Conservation (phyloP, 208 protist species). For the Leptomonas seymouri region DNA sequence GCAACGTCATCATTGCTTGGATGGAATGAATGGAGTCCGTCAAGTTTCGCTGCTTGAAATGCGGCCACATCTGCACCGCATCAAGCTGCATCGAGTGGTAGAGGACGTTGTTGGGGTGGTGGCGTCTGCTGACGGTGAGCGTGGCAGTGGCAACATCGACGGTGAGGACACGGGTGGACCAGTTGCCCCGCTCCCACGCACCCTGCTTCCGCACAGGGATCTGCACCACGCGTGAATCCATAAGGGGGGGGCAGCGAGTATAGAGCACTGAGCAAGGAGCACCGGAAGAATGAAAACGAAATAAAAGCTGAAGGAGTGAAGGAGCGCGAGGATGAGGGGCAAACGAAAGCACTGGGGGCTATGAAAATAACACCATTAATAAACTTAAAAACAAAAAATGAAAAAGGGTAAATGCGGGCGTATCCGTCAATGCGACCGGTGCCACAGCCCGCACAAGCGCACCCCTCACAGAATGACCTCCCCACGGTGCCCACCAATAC, state of each 20-base stretch:
- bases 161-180: constrained; percentile 19
- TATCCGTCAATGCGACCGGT: no score
- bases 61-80: constrained; percentile 18
- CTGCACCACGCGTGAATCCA: constrained; percentile 1
- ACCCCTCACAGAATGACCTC: no score
- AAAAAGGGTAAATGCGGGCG: no score
- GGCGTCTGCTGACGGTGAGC: constrained; percentile 1
- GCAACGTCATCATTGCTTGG: constrained; percentile 12
- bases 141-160: constrained; percentile 11
- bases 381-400: no score
- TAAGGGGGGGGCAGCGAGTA: not conserved
- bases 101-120: constrained; percentile 10
- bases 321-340: not conserved
- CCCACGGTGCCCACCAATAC: no score
- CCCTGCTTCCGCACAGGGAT: constrained; percentile 17
- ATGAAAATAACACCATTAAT: not conserved
- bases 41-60: constrained; percentile 7
- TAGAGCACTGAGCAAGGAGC: not conserved
- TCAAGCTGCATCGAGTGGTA: constrained; percentile 9
- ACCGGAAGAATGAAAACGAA: not conserved
- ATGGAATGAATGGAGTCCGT: constrained; percentile 4
- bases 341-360: no score
- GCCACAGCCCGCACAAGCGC: no score
- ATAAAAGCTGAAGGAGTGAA: not conserved
- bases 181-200: constrained; percentile 3